phyloP scores from a whole-genome alignment of 2,329 filamentous ascomycete genomes.

The Diatrype stigma region DNA sequence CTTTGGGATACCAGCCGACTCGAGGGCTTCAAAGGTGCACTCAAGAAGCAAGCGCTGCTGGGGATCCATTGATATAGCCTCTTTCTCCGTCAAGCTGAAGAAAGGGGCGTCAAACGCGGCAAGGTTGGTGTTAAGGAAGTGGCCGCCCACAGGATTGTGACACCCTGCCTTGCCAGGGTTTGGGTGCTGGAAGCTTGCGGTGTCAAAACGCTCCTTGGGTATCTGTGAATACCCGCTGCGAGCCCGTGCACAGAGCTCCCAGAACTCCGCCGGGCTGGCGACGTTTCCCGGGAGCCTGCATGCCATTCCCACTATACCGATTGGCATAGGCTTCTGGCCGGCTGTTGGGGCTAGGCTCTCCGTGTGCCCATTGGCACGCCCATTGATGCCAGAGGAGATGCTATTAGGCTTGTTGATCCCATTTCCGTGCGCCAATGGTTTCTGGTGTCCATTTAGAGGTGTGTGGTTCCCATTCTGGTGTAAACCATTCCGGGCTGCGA shows the following conservation, averaged over 20 bases:
- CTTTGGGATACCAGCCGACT: slow-evolving; percentile 47
- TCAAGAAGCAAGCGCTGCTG: slow-evolving; percentile 51
- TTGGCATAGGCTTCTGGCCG: slow-evolving; percentile 20
- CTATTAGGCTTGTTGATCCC: slow-evolving; percentile 6
- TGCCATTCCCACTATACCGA: slow-evolving; percentile 33
- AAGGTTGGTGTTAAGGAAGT: slow-evolving; percentile 41
- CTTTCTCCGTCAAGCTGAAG: slow-evolving; percentile 47
- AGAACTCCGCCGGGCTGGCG: slow-evolving; percentile 32
- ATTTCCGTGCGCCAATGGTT: slow-evolving; percentile 10
- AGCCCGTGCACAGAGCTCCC: slow-evolving; percentile 33
- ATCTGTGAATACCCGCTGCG: slow-evolving; percentile 32
- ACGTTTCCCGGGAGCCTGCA: slow-evolving; percentile 33
- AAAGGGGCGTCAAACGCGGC: slow-evolving; percentile 48
- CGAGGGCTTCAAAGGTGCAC: slow-evolving; percentile 50
- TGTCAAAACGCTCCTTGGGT: slow-evolving; percentile 42
- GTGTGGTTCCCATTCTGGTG: neutral
- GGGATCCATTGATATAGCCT: slow-evolving; percentile 49
- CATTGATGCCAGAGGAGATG: slow-evolving; percentile 4
- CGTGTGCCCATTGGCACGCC: slow-evolving; percentile 10
- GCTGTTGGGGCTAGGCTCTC: slow-evolving; percentile 4
- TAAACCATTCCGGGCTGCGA: neutral
- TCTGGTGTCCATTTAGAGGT: neutral
- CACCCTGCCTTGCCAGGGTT: slow-evolving; percentile 32
- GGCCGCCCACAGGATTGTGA: slow-evolving; percentile 31
- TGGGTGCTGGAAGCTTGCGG: slow-evolving; percentile 27